A percentile compares a stretch with the other conserved stretches of the same genome.
phyloP scores from a whole-genome alignment of 2,329 filamentous ascomycete genomes.

The Colletotrichum trifolii region DNA sequence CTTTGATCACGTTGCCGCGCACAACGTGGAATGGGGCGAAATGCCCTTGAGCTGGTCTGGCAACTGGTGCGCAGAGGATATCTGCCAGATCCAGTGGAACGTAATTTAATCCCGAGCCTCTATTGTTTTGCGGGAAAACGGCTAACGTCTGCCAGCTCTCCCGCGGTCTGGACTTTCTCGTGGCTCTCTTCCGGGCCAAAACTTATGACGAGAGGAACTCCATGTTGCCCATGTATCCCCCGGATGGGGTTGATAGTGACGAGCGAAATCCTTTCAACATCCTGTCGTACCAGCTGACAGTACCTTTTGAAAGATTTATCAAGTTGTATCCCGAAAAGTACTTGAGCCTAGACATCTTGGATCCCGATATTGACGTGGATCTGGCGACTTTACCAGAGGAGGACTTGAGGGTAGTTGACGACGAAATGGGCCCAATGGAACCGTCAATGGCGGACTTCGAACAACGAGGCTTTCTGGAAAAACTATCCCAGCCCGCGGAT shows the following conservation, averaged over 20 bases:
- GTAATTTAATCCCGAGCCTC: not conserved
- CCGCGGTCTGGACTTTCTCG: not conserved
- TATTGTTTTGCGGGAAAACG: not conserved
- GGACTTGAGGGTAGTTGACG: too few species aligned
- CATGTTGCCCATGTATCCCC: conserved; percentile 2
- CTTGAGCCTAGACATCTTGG: too few species aligned
- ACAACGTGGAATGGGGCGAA: conserved; percentile 12
- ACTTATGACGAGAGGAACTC: not conserved
- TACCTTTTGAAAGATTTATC: too few species aligned
- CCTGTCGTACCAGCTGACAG: too few species aligned
- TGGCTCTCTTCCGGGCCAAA: not conserved
- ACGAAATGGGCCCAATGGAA: too few species aligned
- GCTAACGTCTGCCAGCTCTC: not conserved
- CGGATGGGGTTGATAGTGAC: too few species aligned
- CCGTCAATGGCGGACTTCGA: too few species aligned
- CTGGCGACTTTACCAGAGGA: too few species aligned
- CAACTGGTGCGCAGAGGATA: not conserved
- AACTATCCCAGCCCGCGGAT: not conserved
- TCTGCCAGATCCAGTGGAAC: not conserved
- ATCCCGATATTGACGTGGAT: too few species aligned
- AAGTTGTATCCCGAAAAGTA: too few species aligned
- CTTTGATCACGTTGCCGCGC: conserved; percentile 12
- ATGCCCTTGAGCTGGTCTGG: not conserved
- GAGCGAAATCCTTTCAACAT: too few species aligned
- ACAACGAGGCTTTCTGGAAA: too few species aligned